A percentile compares a stretch with the other conserved stretches of the same genome.
Evolutionary conservation across 1,139 yeast genomes (phyloP).

Genomic region (Taiozyma onychis): DNA sequence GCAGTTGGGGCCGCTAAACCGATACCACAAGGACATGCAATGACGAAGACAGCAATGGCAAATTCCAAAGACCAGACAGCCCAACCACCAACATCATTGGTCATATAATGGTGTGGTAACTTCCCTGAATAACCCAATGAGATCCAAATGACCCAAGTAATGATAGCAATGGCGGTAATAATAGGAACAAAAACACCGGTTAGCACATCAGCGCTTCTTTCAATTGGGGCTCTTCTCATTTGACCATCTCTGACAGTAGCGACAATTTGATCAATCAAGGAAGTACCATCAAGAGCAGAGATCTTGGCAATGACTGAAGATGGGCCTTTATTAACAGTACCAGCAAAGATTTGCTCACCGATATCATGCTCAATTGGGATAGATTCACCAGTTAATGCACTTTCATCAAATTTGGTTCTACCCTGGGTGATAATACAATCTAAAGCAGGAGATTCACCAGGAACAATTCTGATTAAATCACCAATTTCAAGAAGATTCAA

Average conservation of each 20-base stretch:
- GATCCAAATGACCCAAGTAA: conserved; percentile 69
- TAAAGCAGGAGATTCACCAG: conserved; percentile 71
- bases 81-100: conserved; percentile 71
- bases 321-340: conserved; percentile 62
- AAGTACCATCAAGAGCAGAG: conserved; percentile 57
- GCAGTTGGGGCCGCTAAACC: conserved; percentile 94
- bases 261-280: conserved; percentile 65
- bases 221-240: conserved; percentile 68
- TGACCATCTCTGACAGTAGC: conserved; percentile 72
- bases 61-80: conserved; percentile 71
- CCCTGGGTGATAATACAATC: conserved; percentile 64
- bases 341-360: conserved; percentile 67
- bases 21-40: conserved; percentile 90
- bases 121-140: conserved; percentile 48
- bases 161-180: conserved; percentile 52
- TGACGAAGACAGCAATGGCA: conserved; percentile 75
- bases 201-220: conserved; percentile 61
- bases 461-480: conserved; percentile 50
- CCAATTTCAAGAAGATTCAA: conserved; percentile 56
- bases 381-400: conserved; percentile 76
- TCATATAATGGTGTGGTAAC: conserved; percentile 51
- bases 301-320: conserved; percentile 49
- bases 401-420: conserved; percentile 59
- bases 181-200: conserved; percentile 73
- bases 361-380: conserved; percentile 37